phyloP scores from a whole-genome alignment of 2,329 filamentous ascomycete genomes.

The Aureobasidium sp. region DNA sequence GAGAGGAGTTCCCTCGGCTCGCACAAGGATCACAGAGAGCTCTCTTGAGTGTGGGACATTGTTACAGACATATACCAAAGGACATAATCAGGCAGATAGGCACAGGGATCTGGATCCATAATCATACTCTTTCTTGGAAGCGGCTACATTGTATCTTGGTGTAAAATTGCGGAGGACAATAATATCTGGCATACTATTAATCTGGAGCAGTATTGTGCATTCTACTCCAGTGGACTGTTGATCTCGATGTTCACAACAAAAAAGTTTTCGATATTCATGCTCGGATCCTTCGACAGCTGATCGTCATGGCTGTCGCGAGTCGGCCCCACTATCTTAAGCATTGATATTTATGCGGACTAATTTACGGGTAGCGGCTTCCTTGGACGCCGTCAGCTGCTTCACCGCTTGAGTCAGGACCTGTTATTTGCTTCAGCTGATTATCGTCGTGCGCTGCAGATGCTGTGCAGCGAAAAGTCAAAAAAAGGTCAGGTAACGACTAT shows the following conservation, averaged over 20 bases:
- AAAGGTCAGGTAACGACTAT: background rate
- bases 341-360: background rate
- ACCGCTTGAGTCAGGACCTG: background rate
- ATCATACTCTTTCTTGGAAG: background rate
- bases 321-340: slow-evolving; percentile 3
- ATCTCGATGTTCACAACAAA: background rate
- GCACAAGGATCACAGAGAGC: background rate
- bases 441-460: background rate
- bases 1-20: background rate
- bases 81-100: background rate
- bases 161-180: background rate
- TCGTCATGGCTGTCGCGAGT: background rate
- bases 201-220: background rate
- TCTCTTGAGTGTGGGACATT: background rate
- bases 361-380: background rate
- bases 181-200: background rate
- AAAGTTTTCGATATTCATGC: background rate
- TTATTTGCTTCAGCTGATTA: background rate
- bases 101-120: background rate
- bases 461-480: background rate
- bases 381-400: background rate
- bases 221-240: background rate
- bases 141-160: background rate
- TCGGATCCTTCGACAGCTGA: background rate
- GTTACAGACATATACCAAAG: background rate